Evolutionary conservation across 139 green algal genomes (phyloP), one percentile per base, ranked within the genome.

Genomic region (Zygnema cylindricum): DNA sequence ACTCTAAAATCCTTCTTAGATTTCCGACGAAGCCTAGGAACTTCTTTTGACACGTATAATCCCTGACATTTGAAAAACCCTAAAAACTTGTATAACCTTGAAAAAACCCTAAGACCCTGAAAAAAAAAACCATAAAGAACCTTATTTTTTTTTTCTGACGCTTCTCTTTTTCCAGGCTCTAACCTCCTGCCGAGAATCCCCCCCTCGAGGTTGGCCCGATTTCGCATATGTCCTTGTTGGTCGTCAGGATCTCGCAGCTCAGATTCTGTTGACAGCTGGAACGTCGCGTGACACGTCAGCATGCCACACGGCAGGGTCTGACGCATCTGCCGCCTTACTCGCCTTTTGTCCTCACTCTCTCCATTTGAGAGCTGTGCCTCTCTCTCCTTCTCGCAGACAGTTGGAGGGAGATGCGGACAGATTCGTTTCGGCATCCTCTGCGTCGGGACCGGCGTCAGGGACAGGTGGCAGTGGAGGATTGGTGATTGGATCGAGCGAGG

Each of bases 201-300:
- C 96, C 40, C 94, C 95, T 0, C 30, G 79, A 93, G 94, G 92
- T 32, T 98, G 96, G 96, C 94, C 95, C 0, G n/a, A 91, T 0
- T 92, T 93, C 57, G 96, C 94, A 0, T 98, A 98, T 73, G 87
- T 93, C 30, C 92, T 98, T 55, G 92, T 98, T 11, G 95, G 95
- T 0, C 88, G 96, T 0, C 93, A 97, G 40, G 96, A 98, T 84
- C 93, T 98, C 11, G 96, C 95, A 1, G 94, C 95, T 41, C 35
- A 69, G 25, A n/a, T n/a, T n/a, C n/a, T n/a, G n/a, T n/a, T n/a
- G n/a, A n/a, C n/a, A n/a, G n/a, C n/a, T n/a, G 71, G 71, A 3
- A 25, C 7, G 7, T 7, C 71, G 7, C 71, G 38, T 16, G 11
- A 16, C 71, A 79, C 38, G 3, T n/a, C 57, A 36, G 57, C 57